Base-by-base conservation (phyloP, 106 monocot genomes). In the Acanthochlamys bracteata region DNA sequence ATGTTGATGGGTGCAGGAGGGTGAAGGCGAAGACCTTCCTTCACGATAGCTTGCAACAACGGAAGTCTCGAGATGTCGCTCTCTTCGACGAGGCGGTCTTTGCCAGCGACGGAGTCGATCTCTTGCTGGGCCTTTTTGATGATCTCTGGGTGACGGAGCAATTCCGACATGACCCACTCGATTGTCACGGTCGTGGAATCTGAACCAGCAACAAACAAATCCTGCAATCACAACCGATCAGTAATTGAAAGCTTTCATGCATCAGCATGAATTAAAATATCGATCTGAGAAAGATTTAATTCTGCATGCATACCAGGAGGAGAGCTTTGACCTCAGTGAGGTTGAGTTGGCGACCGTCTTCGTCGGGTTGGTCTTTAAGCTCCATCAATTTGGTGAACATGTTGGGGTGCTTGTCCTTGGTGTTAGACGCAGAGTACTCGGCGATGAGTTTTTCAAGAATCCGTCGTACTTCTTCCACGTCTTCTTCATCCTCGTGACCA, bases 271-370 rank as follows among this genome's bases (percentile, higher is more conserved):
- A 51, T 15, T 15, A 15, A 19, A 51, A 10, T 46, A 46, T 10
- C 14, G 13, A 51, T 51, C 8, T 51, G 51, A 3, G 9, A 51
- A 51, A 19, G 51, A 51, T 19, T 51, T 51, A 46, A 14, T 10
- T 10, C 14, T 51, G n/a, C n/a, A 51, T 51, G 1, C 8, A 51
- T 73, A 73, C 65, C 51, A 77, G 16, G 53, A 81, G 20, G 45
- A 81, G 75, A 7, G 59, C 72, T 59, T 88, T 88, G 66, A 88
- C 80, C 67, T 88, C 73, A 7, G 71, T 78, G 4, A 84, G 68
- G 41, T 42, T 84, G n/a, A 81, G 43, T 49, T 88, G 75, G 0
- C 78, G 72, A 0, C 25, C 71, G 11, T 55, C 64, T 26, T 88
- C 75, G 22, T 75, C 78, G 7, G 77, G 55, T 11, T 66, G 33